Percentiles rank a stretch among this genome's conserved stretches.
Evolutionary conservation across 2,329 filamentous ascomycete genomes (phyloP).

Genomic region (Diaporthe amygdali): DNA sequence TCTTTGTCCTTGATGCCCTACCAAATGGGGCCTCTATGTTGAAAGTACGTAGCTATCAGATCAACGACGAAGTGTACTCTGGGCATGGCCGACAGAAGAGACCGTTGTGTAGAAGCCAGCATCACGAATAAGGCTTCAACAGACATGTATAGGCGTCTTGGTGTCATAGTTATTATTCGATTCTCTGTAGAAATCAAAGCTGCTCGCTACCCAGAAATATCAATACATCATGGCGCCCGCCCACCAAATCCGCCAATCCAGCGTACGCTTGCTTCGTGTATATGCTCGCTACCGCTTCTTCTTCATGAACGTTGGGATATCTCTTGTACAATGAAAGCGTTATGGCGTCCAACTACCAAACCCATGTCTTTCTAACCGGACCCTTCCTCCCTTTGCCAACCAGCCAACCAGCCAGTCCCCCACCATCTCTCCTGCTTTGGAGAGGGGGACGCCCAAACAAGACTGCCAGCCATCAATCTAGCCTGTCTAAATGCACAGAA

Average conservation of each 20-base stretch:
- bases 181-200: not conserved
- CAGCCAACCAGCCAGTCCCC: not conserved
- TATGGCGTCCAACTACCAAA: not conserved
- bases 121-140: not conserved
- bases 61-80: not conserved
- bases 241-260: not conserved
- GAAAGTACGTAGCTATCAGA: too few relatives aligned
- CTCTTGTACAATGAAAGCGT: conserved; percentile 2
- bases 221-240: not conserved
- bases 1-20: not conserved
- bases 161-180: not conserved
- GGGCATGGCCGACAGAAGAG: not conserved
- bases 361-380: not conserved
- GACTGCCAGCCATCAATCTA: not conserved
- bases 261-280: conserved; percentile 2
- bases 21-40: not conserved
- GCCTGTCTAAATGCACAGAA: conserved; percentile 13
- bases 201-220: conserved; percentile 4
- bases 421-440: not conserved
- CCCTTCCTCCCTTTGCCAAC: not conserved
- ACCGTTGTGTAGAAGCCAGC: not conserved
- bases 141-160: not conserved
- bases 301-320: conserved; percentile 2
- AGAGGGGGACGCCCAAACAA: not conserved
- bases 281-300: not conserved